phyloP scores from a whole-genome alignment of 176 grass and related monocot species.

The Aechmea fasciata region DNA sequence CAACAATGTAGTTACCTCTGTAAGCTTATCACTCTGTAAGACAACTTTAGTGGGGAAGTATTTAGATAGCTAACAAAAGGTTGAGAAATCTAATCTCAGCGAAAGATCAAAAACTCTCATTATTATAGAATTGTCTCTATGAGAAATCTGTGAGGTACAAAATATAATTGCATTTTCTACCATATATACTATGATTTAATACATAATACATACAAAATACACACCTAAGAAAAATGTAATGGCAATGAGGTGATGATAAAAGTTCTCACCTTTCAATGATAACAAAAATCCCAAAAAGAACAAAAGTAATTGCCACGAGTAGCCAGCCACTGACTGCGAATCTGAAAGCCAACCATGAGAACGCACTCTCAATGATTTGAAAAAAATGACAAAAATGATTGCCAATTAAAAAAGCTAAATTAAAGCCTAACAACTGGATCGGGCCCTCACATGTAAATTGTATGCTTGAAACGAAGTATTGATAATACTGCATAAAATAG shows the following conservation, averaged over 20 bases:
- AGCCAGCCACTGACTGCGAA: conserved; percentile 62
- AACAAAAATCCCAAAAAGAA: conserved; percentile 65
- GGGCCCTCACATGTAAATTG: conserved; percentile 64
- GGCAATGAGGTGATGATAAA: neutral
- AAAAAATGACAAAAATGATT: neutral
- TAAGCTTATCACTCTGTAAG: too few relatives aligned
- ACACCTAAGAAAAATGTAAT: neutral
- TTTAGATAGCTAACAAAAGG: neutral
- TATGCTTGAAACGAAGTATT: conserved; percentile 41
- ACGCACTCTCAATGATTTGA: neutral
- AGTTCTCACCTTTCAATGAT: conserved; percentile 61
- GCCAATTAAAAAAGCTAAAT: neutral
- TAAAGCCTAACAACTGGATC: neutral
- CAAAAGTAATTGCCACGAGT: conserved; percentile 56
- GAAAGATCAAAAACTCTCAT: neutral
- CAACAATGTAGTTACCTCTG: too few relatives aligned
- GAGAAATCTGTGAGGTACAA: neutral
- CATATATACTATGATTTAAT: neutral
- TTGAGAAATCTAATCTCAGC: neutral
- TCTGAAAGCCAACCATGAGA: conserved; percentile 28
- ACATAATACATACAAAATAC: neutral
- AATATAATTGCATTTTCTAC: neutral
- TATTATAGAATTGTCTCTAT: neutral
- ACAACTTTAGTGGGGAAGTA: too few relatives aligned
- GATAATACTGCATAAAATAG: conserved; percentile 44